phyloP scores from a whole-genome alignment of 495 filamentous ascomycete species.

The Podospora anserina region DNA sequence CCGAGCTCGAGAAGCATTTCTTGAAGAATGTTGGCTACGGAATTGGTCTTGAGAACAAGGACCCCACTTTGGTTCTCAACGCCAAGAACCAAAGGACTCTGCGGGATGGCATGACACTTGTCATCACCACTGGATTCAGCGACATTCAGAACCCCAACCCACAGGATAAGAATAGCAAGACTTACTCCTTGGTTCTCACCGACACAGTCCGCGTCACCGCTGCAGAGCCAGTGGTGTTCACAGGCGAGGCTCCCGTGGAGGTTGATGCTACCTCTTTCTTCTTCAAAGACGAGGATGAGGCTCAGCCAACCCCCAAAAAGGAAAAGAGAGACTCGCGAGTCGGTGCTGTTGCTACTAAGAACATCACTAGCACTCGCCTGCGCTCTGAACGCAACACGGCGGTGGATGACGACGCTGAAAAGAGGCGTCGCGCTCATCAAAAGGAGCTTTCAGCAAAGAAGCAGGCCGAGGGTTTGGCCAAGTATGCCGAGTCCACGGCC shows the following conservation, averaged over 20 bases:
- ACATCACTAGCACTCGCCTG: conserved; percentile 89
- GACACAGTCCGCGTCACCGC: conserved; percentile 87
- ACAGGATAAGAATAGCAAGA: conserved; percentile 80
- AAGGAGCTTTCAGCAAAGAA: conserved; percentile 85
- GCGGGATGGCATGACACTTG: conserved; percentile 95
- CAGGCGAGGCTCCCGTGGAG: conserved; percentile 84
- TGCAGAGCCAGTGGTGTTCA: conserved; percentile 81
- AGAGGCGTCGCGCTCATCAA: conserved; percentile 84
- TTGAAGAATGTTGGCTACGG: conserved; percentile 83
- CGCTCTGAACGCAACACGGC: conserved; percentile 85
- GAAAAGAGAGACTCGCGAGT: conserved; percentile 77
- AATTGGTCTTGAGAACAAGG: conserved; percentile 87
- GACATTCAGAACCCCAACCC: conserved; percentile 80
- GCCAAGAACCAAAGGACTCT: conserved; percentile 76
- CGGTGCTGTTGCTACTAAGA: conserved; percentile 80
- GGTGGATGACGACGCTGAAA: conserved; percentile 85
- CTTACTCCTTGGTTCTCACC: conserved; percentile 83
- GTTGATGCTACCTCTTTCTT: conserved; percentile 93
- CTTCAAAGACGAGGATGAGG: conserved; percentile 88
- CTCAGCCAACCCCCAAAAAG: conserved; percentile 64
- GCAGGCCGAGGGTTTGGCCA: conserved; percentile 77
- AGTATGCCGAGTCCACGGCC: conserved; percentile 75
- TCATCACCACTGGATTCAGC: conserved; percentile 79
- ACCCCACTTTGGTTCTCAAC: conserved; percentile 75
- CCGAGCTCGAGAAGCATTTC: conserved; percentile 91